Conservation (phyloP, 2,329 filamentous ascomycete genomes). For the Cladosporium sp. region DNA sequence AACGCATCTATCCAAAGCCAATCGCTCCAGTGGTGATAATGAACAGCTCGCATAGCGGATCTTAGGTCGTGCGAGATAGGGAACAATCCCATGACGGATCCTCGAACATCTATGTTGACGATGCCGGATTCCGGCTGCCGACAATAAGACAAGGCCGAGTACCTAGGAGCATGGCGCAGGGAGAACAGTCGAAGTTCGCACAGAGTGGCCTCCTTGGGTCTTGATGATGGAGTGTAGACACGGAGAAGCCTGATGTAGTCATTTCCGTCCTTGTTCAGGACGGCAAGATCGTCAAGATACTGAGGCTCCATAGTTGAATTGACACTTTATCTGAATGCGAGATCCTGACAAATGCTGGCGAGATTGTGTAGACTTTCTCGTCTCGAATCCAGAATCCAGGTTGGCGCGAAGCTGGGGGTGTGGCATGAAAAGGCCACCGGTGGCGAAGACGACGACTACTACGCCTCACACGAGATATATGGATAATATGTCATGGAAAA, state of each 20-base stretch:
- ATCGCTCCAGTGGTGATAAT: neutral
- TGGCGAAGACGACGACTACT: neutral
- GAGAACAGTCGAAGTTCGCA: neutral
- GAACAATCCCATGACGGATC: neutral
- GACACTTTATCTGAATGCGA: neutral
- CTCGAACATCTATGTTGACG: neutral
- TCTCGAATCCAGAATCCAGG: too few relatives aligned
- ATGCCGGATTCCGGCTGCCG: neutral
- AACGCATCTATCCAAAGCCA: slow-evolving; percentile 6
- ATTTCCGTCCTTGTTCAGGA: neutral
- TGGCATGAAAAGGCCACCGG: neutral
- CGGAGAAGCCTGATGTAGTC: slow-evolving; percentile 7
- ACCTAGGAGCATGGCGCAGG: neutral
- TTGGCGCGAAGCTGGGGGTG: neutral
- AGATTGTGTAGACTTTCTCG: too few relatives aligned
- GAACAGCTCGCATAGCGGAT: neutral
- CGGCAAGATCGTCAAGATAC: neutral
- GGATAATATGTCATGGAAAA: neutral
- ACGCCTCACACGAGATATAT: neutral
- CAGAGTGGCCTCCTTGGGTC: neutral
- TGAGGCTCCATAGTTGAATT: neutral
- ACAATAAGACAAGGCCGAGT: neutral
- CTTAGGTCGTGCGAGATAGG: neutral
- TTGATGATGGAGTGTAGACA: neutral
- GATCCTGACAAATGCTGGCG: too few relatives aligned